Conservation (phyloP, 2,329 filamentous ascomycete genomes). For the Rhynchosporium agropyri region DNA sequence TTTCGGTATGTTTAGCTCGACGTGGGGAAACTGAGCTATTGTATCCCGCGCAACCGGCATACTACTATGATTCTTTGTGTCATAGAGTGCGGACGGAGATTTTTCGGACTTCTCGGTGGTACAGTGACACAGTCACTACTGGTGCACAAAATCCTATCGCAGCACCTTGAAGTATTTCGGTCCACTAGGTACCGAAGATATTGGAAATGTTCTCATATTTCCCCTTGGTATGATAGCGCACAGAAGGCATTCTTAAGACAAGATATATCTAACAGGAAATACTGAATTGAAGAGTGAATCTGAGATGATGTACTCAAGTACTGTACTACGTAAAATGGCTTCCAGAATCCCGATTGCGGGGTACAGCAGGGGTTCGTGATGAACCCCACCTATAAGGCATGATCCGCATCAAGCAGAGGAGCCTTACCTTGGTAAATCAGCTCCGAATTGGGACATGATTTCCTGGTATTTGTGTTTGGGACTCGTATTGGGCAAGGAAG, state of each 20-base stretch:
- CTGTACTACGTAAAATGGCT: background rate
- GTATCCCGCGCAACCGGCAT: background rate
- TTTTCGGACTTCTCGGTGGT: conserved; percentile 17
- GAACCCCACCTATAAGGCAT: conserved; percentile 8
- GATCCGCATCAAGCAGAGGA: conserved; percentile 9
- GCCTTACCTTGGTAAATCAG: background rate
- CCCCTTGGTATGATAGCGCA: no score
- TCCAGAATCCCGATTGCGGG: conserved; percentile 11
- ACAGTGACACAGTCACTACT: no score
- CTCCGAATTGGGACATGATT: background rate
- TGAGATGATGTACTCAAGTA: background rate
- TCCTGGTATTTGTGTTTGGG: background rate
- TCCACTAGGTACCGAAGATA: conserved; percentile 9
- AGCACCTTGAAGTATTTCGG: conserved; percentile 19
- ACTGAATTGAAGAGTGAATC: no score
- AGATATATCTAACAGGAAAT: background rate
- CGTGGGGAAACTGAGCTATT: conserved; percentile 9
- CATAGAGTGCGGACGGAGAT: conserved; percentile 18
- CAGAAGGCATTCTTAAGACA: background rate
- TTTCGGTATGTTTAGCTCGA: conserved; percentile 13
- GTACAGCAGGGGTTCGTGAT: background rate
- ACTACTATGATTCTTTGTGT: conserved; percentile 3
- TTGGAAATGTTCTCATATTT: background rate
- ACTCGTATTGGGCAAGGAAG: background rate
- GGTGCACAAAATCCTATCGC: background rate